A percentile compares a stretch with the other conserved stretches of the same genome.
These are phyloP conservation scores for Ogataea polymorpha DNA, from an alignment of 805 yeast species.

Conservation along the genomic window DNA sequence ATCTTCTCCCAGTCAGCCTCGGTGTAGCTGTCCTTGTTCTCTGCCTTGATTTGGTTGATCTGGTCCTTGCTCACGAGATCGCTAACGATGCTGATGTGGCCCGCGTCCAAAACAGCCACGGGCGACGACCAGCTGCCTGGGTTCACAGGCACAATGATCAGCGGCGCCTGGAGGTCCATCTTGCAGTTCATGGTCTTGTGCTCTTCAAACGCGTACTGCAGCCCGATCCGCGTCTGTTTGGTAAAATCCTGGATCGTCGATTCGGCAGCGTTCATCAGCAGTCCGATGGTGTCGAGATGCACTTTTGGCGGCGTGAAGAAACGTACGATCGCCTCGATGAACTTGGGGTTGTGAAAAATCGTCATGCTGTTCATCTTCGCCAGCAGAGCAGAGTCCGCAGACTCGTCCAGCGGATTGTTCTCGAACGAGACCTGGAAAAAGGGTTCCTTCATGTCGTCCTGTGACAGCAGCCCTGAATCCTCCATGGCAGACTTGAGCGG, in stretches of 20 bases:
- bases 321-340: slow-evolving; percentile 66
- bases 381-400: slow-evolving; percentile 75
- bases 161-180: slow-evolving; percentile 90
- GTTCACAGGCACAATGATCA: slow-evolving; percentile 81
- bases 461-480: slow-evolving; percentile 21
- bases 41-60: slow-evolving; percentile 64
- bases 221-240: slow-evolving; percentile 83
- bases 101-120: slow-evolving; percentile 91
- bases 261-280: slow-evolving; percentile 91
- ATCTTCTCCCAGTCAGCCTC: slow-evolving; percentile 73
- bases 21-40: slow-evolving; percentile 50
- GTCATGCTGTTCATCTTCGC: slow-evolving; percentile 84
- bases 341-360: slow-evolving; percentile 80
- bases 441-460: slow-evolving; percentile 42
- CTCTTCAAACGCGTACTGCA: slow-evolving; percentile 90
- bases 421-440: slow-evolving; percentile 83
- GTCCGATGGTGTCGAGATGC: slow-evolving; percentile 84
- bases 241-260: slow-evolving; percentile 91
- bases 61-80: slow-evolving; percentile 72
- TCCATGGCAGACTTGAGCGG: slow-evolving; percentile 44
- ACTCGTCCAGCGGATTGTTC: slow-evolving; percentile 76
- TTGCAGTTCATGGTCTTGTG: slow-evolving; percentile 86
- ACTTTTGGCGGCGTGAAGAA: slow-evolving; percentile 87
- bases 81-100: slow-evolving; percentile 82
- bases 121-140: slow-evolving; percentile 79